Evolutionary conservation across 805 yeast species (phyloP).

Genomic region (Candida corydali): DNA sequence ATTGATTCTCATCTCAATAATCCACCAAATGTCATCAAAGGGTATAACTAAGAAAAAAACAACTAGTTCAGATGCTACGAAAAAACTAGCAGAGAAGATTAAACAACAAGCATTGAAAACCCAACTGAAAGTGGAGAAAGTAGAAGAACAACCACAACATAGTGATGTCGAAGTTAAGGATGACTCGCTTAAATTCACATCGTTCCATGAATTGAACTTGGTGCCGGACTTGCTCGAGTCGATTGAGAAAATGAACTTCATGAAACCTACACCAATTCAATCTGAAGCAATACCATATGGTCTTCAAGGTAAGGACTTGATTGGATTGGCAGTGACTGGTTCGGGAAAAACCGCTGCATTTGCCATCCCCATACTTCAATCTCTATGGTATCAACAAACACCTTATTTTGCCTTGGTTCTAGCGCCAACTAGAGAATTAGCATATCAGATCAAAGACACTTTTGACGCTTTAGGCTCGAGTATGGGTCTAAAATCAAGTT

Average conservation of each 20-base stretch:
- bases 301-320: slow-evolving; percentile 83
- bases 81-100: slow-evolving; percentile 56
- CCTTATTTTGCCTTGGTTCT: slow-evolving; percentile 87
- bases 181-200: slow-evolving; percentile 20
- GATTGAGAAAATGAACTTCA: slow-evolving; percentile 66
- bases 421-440: slow-evolving; percentile 83
- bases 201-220: slow-evolving; percentile 57
- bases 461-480: slow-evolving; percentile 88
- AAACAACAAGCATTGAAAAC: slow-evolving; percentile 28
- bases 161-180: slow-evolving; percentile 13
- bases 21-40: slow-evolving; percentile 6
- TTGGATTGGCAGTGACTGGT: slow-evolving; percentile 96
- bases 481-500: slow-evolving; percentile 89
- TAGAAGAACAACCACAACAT: slow-evolving; percentile 9
- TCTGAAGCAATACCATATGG: slow-evolving; percentile 89
- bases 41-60: slow-evolving; percentile 14
- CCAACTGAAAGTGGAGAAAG: slow-evolving; percentile 1
- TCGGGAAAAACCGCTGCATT: slow-evolving; percentile 99
- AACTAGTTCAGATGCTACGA: slow-evolving; percentile 28
- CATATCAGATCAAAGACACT: slow-evolving; percentile 86
- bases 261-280: slow-evolving; percentile 91
- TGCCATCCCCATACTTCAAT: slow-evolving; percentile 91
- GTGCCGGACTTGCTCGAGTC: slow-evolving; percentile 81
- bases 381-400: slow-evolving; percentile 82
- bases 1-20: slow-evolving; percentile 3